A percentile compares a stretch with the other conserved stretches of the same genome.
Conservation (phyloP, 441 rosid species). For the Codiaeum variegatum region DNA sequence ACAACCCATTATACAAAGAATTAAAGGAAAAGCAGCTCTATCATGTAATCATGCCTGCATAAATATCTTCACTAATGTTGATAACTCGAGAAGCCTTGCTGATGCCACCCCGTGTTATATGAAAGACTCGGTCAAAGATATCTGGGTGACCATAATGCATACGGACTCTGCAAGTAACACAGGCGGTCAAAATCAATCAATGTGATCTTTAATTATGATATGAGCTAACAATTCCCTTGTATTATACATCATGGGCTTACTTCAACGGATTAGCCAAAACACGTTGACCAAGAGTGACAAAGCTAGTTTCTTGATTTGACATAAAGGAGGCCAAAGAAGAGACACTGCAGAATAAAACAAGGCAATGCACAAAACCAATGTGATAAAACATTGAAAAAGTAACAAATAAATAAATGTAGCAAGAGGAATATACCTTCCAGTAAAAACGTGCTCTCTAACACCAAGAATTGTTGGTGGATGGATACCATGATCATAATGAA, state of each 20-base stretch:
- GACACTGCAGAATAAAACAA: constrained; percentile 58
- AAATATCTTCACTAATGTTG: constrained; percentile 97
- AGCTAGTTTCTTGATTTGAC: constrained; percentile 96
- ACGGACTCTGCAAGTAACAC: constrained; percentile 63
- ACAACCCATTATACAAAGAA: not conserved
- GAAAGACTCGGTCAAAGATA: constrained; percentile 95
- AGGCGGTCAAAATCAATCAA: constrained; percentile 1
- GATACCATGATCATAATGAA: constrained; percentile 75
- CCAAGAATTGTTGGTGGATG: constrained; percentile 95
- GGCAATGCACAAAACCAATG: constrained; percentile 17
- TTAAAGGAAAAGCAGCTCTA: not conserved
- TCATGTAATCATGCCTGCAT: constrained; percentile 52
- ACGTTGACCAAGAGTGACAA: constrained; percentile 97
- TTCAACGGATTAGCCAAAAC: constrained; percentile 92
- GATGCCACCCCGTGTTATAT: constrained; percentile 96
- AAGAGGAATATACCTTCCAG: constrained; percentile 68
- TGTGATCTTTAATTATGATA: not conserved
- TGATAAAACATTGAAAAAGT: not conserved
- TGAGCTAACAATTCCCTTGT: constrained; percentile 7
- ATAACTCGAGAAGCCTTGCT: constrained; percentile 99
- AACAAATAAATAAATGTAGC: constrained; percentile 11
- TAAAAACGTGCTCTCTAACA: constrained; percentile 95
- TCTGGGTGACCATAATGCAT: constrained; percentile 99
- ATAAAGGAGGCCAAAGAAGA: constrained; percentile 94
- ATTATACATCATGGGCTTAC: constrained; percentile 42